phyloP scores from a whole-genome alignment of 2,329 filamentous ascomycete genomes.

The Colletotrichum paranaense region DNA sequence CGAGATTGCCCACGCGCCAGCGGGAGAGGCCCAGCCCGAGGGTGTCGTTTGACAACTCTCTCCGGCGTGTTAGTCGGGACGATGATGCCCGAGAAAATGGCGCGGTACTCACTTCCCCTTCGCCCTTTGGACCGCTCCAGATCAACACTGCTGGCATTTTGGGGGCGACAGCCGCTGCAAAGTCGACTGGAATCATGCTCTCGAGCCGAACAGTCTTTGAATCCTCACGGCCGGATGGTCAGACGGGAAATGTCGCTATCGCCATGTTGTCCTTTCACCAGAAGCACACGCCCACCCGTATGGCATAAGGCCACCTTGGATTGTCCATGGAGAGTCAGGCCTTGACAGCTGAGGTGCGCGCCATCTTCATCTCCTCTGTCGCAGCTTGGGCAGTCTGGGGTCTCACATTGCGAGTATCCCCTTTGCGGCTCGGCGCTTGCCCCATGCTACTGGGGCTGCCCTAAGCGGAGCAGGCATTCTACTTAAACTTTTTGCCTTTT shows the following conservation, averaged over 20 bases:
- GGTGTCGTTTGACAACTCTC: neutral
- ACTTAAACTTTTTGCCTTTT: neutral
- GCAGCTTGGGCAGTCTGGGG: neutral
- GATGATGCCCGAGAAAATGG: conserved; percentile 19
- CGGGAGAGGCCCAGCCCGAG: neutral
- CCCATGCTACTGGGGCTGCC: neutral
- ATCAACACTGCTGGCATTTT: conserved; percentile 1
- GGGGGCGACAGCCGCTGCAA: neutral
- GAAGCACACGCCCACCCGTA: neutral
- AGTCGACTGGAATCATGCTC: neutral
- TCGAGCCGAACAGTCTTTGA: neutral
- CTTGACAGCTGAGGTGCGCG: neutral
- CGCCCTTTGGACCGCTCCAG: conserved; percentile 23
- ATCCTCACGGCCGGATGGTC: neutral
- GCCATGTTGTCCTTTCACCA: neutral
- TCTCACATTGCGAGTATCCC: conserved; percentile 1
- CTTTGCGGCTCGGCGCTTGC: conserved; percentile 21
- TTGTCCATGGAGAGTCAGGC: neutral
- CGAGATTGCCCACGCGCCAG: neutral
- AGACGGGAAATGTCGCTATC: neutral
- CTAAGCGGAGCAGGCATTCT: neutral
- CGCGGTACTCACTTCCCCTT: conserved; percentile 4
- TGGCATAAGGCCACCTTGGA: neutral
- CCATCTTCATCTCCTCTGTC: conserved; percentile 22
- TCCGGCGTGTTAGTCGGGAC: neutral